phyloP scores from a whole-genome alignment of 2,329 filamentous ascomycete species.

The Tolypocladium cylindrosporum region DNA sequence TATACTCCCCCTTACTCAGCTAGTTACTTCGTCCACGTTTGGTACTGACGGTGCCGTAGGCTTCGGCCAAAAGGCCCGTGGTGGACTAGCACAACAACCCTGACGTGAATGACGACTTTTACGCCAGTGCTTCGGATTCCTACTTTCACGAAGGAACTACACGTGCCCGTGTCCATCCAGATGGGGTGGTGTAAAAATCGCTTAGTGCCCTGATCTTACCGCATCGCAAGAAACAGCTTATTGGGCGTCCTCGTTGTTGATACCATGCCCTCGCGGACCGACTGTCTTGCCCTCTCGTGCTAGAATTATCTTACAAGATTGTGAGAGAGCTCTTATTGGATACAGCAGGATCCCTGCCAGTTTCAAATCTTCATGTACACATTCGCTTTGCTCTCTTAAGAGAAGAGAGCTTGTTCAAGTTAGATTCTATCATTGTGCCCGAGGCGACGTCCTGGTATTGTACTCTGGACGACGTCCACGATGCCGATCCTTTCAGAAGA shows the following conservation, averaged over 20 bases:
- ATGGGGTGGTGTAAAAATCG: not conserved
- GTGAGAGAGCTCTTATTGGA: not conserved
- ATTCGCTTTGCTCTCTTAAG: not conserved
- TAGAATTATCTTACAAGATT: not conserved
- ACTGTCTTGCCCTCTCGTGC: not conserved
- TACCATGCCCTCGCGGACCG: not conserved
- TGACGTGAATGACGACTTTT: not conserved
- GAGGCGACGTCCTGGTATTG: not conserved
- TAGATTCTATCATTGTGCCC: not conserved
- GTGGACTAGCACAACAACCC: not conserved
- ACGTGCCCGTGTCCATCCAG: too few species aligned
- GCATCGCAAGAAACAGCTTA: not conserved
- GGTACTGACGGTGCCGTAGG: not conserved
- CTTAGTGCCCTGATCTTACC: not conserved
- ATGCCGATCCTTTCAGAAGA: not conserved
- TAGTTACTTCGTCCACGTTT: not conserved
- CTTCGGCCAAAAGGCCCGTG: not conserved
- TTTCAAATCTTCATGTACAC: not conserved
- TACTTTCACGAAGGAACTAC: too few species aligned
- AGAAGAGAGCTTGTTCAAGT: not conserved
- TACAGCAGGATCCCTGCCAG: not conserved
- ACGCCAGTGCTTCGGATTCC: not conserved
- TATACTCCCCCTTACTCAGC: not conserved
- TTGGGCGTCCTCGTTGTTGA: not conserved
- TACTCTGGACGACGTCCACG: not conserved